These are phyloP conservation scores for Irpex rosettiformis DNA, from an alignment of 1,284 basidiomycete genomes.

Conservation along the genomic window DNA sequence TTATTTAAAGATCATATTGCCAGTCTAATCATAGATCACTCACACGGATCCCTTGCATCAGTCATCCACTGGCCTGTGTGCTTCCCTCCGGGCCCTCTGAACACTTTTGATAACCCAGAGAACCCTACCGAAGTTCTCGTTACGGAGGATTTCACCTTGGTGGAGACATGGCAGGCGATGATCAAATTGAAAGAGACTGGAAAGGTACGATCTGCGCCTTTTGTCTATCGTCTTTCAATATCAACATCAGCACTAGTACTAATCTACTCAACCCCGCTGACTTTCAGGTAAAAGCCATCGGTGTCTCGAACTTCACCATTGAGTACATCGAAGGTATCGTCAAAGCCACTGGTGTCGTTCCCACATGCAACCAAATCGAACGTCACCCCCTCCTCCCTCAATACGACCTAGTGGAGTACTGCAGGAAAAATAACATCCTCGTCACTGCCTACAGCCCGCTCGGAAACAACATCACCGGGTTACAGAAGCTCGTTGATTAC, in stretches of 20 bases:
- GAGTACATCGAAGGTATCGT: conserved; percentile 68
- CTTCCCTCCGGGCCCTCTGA: conserved; percentile 59
- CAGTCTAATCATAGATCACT: not conserved
- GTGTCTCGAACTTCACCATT: conserved; percentile 82
- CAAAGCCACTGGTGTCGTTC: conserved; percentile 72
- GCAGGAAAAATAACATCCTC: conserved; percentile 72
- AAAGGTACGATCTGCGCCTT: conserved; percentile 31
- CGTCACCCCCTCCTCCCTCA: conserved; percentile 78
- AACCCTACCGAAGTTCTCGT: conserved; percentile 43
- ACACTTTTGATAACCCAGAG: conserved; percentile 46
- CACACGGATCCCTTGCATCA: conserved; percentile 23
- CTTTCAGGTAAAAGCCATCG: conserved; percentile 54
- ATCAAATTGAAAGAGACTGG: conserved; percentile 51
- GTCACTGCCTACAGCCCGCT: conserved; percentile 85
- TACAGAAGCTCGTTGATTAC: conserved; percentile 61
- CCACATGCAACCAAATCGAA: conserved; percentile 82
- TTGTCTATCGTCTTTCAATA: no score
- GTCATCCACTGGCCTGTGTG: conserved; percentile 90
- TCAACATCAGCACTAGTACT: no score
- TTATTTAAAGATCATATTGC: not conserved
- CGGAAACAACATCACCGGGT: conserved; percentile 67
- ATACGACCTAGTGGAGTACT: conserved; percentile 65
- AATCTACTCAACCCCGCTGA: no score
- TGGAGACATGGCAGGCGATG: conserved; percentile 85
- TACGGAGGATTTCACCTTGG: conserved; percentile 61